Percentiles rank a stretch among this genome's conserved stretches.
phyloP scores from a whole-genome alignment of 805 yeast genomes.

The Metschnikowia matae region DNA sequence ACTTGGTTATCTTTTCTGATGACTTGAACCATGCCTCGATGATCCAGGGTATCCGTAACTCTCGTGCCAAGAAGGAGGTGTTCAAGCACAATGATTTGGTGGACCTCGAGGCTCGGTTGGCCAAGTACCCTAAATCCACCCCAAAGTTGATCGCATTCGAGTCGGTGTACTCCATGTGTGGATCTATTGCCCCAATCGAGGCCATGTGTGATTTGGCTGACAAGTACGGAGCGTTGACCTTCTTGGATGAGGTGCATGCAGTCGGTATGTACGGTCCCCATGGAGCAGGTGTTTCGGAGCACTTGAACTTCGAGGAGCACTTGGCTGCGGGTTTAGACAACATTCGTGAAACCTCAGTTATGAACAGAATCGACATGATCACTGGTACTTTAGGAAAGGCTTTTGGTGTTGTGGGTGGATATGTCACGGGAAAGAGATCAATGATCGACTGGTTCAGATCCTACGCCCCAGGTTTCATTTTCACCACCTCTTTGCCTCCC shows the following conservation, averaged over 20 bases:
- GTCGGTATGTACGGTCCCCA: slow-evolving; percentile 99
- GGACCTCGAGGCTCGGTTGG: slow-evolving; percentile 76
- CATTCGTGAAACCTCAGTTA: slow-evolving; percentile 46
- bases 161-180: slow-evolving; percentile 97
- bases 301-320: slow-evolving; percentile 82
- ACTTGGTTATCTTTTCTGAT: slow-evolving; percentile 88
- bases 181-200: slow-evolving; percentile 92
- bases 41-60: slow-evolving; percentile 93
- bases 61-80: slow-evolving; percentile 81
- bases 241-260: slow-evolving; percentile 97
- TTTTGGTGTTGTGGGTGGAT: slow-evolving; percentile 96
- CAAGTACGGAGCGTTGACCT: slow-evolving; percentile 94
- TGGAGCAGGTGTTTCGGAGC: slow-evolving; percentile 99
- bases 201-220: slow-evolving; percentile 94
- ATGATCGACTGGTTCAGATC: slow-evolving; percentile 95
- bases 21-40: slow-evolving; percentile 95
- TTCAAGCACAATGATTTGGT: slow-evolving; percentile 86
- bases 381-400: slow-evolving; percentile 98
- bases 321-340: slow-evolving; percentile 57
- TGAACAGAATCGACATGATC: slow-evolving; percentile 91
- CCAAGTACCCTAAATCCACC: slow-evolving; percentile 74
- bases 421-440: slow-evolving; percentile 81
- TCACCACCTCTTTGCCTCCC: slow-evolving; percentile 97
- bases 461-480: slow-evolving; percentile 94
- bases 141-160: slow-evolving; percentile 98